Base-by-base conservation (phyloP, 306 rosid species). In the Betula pendula region DNA sequence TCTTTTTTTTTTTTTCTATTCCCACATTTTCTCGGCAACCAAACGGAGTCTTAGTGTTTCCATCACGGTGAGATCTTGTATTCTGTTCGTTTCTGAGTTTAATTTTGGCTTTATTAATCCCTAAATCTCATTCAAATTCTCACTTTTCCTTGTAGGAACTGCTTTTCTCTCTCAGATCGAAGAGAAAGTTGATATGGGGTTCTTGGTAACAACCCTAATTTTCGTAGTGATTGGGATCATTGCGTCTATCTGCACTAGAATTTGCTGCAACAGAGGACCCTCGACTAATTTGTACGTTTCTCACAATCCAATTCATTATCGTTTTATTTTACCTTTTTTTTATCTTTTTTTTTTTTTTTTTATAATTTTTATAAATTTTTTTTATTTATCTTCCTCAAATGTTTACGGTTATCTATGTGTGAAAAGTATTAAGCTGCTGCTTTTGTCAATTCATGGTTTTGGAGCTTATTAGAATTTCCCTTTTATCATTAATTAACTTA, bases 211-310 rank as follows among this genome's bases (percentile, higher is more conserved):
- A 38, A 80, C 90, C 81, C 85, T 90, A 73, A 93, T 93, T 77
- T 93, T 90, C 80, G 48, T 42, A 47, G 89, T 86, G 81, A 72
- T 90, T 84, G 97, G 97, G 27, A 83, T 93, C 81, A 93, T 90
- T 75, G 92, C 87, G 8, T 82, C 90, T 72, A 78, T 93, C 24
- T 93, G 92, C 82, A 81, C 92, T 83, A 85, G 91, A 86, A 89
- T 93, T 81, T 93, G 97, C 83, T 89, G 90, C 83, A 89, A 87
- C 42, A 82, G 84, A 85, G 97, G 97, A 68, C 87, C 97, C 82
- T 89, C 97, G 59, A 67, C 96, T 59, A 93, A 93, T 87, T 71
- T 93, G 97, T 93, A 87, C 60, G 73, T 67, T 71, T 58, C 72
- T 19, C 70, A 66, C 17, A 3, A 44, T 38, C 73, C 17, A 35